Evolutionary conservation across 768 basidiomycete species (phyloP), one percentile per base, ranked within the genome.

Genomic region (Mycena haematopus): DNA sequence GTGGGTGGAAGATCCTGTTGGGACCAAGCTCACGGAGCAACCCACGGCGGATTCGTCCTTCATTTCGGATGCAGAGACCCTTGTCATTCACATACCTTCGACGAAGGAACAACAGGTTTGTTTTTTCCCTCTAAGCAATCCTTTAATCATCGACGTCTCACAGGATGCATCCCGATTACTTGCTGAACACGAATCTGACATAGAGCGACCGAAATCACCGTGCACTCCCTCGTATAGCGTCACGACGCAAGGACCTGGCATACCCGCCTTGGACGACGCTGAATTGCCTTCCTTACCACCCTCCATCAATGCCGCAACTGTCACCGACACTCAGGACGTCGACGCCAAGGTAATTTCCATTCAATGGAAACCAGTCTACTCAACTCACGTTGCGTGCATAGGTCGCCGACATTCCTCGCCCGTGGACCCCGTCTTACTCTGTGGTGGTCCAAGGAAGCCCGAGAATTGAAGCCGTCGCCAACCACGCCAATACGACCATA

Each of bases 201-300:
- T 61, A 17, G 61, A 58, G 45, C 60, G 62, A 24, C 66, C 65
- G 3, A 56, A 27, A 31, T 74, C 72, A n/a, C 73, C 74, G 10
- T 75, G 71, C 71, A 75, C 73, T 44, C 73, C 76, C 0, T 75
- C 76, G 1, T 76, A 77, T 62, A 70, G 74, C 21, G 73, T 76
- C 22, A 72, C 62, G 1, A 70, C 63, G 3, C 65, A 70, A 53
- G 69, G 67, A 1, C 55, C 63, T 14, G 64, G 63, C 15, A 58
- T 54, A 14, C 35, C 68, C 17, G 14, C 57, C 27, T 13, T 36
- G n/a, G 54, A 63, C 29, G 63, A 61, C n/a, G 40, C 54, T 7
- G 61, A 60, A 24, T 24, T 64, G n/a, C 49, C 62, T 42, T 46
- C 40, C 22, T 35, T 64, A 15, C 57, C 62, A 6, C 62, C 62